Conservation (phyloP, 2,329 filamentous ascomycete genomes). For the Colletotrichum sp. region DNA sequence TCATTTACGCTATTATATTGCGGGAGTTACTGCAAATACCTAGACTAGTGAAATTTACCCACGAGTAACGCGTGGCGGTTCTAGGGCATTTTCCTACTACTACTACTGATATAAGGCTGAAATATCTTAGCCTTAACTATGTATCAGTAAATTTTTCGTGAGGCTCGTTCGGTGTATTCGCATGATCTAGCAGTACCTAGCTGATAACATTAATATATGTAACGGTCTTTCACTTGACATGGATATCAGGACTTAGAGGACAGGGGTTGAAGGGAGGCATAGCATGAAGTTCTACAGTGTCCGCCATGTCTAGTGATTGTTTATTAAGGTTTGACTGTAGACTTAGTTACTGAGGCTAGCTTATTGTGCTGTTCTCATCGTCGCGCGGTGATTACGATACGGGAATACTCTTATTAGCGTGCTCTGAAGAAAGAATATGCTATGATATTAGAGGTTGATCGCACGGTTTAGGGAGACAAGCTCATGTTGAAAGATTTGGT, state of each 20-base stretch:
- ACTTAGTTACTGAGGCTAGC: too few relatives aligned
- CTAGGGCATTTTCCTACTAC: conserved; percentile 19
- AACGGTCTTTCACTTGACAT: neutral
- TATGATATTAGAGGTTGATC: too few relatives aligned
- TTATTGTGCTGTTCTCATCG: too few relatives aligned
- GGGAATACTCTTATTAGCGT: too few relatives aligned
- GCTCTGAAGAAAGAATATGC: too few relatives aligned
- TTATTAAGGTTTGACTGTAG: too few relatives aligned
- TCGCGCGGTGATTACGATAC: too few relatives aligned
- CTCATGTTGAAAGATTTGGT: too few relatives aligned
- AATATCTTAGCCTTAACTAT: neutral
- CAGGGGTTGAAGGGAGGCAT: too few relatives aligned
- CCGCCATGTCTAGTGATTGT: too few relatives aligned
- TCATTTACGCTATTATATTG: conserved; percentile 8
- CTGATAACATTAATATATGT: neutral
- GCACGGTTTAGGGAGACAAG: too few relatives aligned
- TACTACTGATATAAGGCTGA: conserved; percentile 2
- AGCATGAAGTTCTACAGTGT: neutral
- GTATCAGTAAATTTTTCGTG: neutral
- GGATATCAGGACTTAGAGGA: too few relatives aligned
- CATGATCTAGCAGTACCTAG: neutral
- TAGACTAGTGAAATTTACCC: conserved; percentile 20
- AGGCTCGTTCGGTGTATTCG: neutral
- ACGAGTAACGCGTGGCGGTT: conserved; percentile 15
- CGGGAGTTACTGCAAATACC: conserved; percentile 18